Conservation (phyloP, 352 stramenopile species). For the Globisporangium yorkense region DNA sequence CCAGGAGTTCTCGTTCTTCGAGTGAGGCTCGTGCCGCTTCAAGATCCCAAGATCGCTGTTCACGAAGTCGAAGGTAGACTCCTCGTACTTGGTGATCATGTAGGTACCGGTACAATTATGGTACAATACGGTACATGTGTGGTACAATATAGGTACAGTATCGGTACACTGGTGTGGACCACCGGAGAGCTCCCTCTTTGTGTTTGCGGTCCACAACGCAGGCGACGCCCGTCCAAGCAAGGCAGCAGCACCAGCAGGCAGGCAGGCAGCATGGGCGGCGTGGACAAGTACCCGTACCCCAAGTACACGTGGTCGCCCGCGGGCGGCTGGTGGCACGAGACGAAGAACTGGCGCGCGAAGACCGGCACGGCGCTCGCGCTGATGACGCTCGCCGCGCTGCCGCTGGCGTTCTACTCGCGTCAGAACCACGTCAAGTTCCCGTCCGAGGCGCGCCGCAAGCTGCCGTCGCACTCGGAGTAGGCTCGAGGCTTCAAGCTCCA, state of each 20-base stretch:
- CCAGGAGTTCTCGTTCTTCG: constrained; percentile 14
- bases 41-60: neutral
- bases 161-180: neutral
- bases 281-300: constrained; percentile 80
- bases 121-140: neutral
- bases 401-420: constrained; percentile 58
- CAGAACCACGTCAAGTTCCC: constrained; percentile 69
- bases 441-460: constrained; percentile 58
- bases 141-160: neutral
- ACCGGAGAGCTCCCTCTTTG: constrained; percentile 1
- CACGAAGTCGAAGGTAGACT: too few relatives aligned
- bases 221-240: neutral
- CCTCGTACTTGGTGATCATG: too few relatives aligned
- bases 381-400: constrained; percentile 37
- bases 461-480: constrained; percentile 15
- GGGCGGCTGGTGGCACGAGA: constrained; percentile 82
- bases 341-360: constrained; percentile 79
- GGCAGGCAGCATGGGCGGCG: constrained; percentile 51
- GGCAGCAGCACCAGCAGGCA: constrained; percentile 2
- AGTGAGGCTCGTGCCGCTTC: constrained; percentile 3
- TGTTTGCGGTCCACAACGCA: constrained; percentile 4
- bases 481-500: neutral
- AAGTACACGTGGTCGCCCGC: constrained; percentile 86
- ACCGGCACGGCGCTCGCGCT: constrained; percentile 53
- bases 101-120: too few relatives aligned